Evolutionary conservation across 2,329 filamentous ascomycete genomes (phyloP), one percentile per base, ranked within the genome.

Genomic region (Claviceps fusiformis): DNA sequence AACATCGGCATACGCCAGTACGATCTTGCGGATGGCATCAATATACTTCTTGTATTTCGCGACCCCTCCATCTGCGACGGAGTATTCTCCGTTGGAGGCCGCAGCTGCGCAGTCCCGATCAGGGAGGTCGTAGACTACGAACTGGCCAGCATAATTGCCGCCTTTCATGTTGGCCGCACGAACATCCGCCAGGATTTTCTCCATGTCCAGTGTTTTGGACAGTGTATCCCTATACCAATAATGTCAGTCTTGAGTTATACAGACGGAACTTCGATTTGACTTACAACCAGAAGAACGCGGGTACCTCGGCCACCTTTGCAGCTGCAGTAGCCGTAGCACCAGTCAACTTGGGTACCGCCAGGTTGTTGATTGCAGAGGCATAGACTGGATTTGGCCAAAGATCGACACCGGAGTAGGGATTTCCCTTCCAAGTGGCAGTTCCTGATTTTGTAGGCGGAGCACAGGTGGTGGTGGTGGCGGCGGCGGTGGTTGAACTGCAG

Each of bases 311-410:
- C 41, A 77, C 76, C 50, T 71, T 73, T 24, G 73, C 72, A 6
- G 77, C 76, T 58, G 73, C 75, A 19, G 78, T 75, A 15, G 75
- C 75, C 64, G 78, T 69, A 29, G 79, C 72, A 5, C 77, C 74
- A 10, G 78, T 78, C 57, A 88, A 68, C 17, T 78, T 79, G 9
- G 85, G 83, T 24, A 87, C 76, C 8, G 85, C 85, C 19, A 76
- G 68, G 41, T 65, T 74, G 55, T 73, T 71, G 55, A 81, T 71
- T 65, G 81, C 76, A 19, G 75, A 76, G n/a, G 74, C 70, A 62
- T 81, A 81, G 69, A 74, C 15, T 13, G 46, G 27, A n/a, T 48
- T 48, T 4, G 9, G 46, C 46, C 47, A 50, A 7, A 50, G 19
- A n/a, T 71, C 65, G 52, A 78, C 74, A 17, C 73, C 75, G 11